These are phyloP conservation scores for Helotiales sp. DNA, from an alignment of 2,329 filamentous ascomycete genomes.

Conservation along the genomic window DNA sequence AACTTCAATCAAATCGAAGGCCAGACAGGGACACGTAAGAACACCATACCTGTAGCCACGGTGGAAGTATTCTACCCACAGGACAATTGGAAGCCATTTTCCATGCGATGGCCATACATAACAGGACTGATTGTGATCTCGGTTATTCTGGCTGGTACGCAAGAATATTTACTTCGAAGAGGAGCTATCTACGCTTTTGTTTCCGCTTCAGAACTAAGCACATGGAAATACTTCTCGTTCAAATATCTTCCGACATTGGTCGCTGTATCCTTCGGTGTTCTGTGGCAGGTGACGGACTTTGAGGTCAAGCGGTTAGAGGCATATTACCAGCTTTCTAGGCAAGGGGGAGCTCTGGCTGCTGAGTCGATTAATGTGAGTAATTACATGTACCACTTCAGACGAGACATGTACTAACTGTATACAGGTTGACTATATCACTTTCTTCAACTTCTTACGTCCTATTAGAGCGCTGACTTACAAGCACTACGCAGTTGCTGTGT, in stretches of 20 bases:
- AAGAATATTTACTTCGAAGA: constrained; percentile 60
- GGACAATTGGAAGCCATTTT: constrained; percentile 69
- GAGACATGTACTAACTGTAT: constrained; percentile 7
- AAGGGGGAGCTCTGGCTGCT: constrained; percentile 63
- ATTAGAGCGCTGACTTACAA: constrained; percentile 63
- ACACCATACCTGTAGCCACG: constrained; percentile 40
- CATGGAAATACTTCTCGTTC: constrained; percentile 62
- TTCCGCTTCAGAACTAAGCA: constrained; percentile 54
- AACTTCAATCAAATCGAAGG: constrained; percentile 31
- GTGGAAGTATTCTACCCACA: constrained; percentile 64
- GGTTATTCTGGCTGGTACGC: constrained; percentile 53
- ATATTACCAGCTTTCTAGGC: constrained; percentile 67
- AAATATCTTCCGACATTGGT: constrained; percentile 68
- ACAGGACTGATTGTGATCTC: constrained; percentile 59
- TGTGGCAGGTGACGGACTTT: constrained; percentile 70
- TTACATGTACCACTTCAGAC: neutral
- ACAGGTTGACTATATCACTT: constrained; percentile 61
- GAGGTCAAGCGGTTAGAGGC: constrained; percentile 70
- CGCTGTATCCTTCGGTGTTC: constrained; percentile 64
- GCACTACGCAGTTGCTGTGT: constrained; percentile 72
- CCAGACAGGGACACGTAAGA: constrained; percentile 34
- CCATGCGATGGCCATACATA: constrained; percentile 68
- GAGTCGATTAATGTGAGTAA: constrained; percentile 67
- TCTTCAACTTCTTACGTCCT: constrained; percentile 68
- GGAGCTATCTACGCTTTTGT: constrained; percentile 52